Evolutionary conservation across 2,329 filamentous ascomycete genomes (phyloP), one percentile per base, ranked within the genome.

Genomic region (Fusarium anthophilum): DNA sequence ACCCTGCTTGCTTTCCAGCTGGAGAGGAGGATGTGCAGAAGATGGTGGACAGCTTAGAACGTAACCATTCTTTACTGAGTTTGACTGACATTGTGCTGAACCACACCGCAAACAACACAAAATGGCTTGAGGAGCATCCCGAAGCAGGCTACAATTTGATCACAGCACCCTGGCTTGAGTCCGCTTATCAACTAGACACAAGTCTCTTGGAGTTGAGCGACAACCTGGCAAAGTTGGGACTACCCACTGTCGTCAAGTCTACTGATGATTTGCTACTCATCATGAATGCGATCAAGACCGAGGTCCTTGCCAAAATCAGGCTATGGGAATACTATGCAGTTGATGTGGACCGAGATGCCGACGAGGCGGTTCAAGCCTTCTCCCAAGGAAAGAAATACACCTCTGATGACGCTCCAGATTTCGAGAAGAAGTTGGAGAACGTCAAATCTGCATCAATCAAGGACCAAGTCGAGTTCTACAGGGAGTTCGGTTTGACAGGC

Each of bases 71-170:
- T 6, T 86, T 99, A 61, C 87, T 99, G 64, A 94, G 94, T 70
- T 84, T 99, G 84, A 98, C 96, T 2, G 96, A 99, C 81, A 96
- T 99, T 70, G 97, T 99, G 50, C 95, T 96, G 87, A 99, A 99
- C 80, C 96, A 99, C 84, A 99, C 96, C 8, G 96, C 96, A 12
- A 90, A 98, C 85, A 98, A 98, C 84, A 97, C 93, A 83, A 90
- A 92, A 78, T 99, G 96, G 96, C 88, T 99, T 17, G 88, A 97
- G 80, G 93, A 97, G 69, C 96, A 99, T 79, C 96, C 97, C 0
- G 96, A 99, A 77, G 93, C 95, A 50, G 96, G 96, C 22, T 99
- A 99, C 87, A 99, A 97, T 81, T 86, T 98, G 73, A 91, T 91
- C 45, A 98, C 96, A 2, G 95, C 96, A 2, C 96, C 96, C 2